Evolutionary conservation across 2,329 filamentous ascomycete genomes (phyloP), one percentile per base, ranked within the genome.

Genomic region (Colletotrichum graminicola): DNA sequence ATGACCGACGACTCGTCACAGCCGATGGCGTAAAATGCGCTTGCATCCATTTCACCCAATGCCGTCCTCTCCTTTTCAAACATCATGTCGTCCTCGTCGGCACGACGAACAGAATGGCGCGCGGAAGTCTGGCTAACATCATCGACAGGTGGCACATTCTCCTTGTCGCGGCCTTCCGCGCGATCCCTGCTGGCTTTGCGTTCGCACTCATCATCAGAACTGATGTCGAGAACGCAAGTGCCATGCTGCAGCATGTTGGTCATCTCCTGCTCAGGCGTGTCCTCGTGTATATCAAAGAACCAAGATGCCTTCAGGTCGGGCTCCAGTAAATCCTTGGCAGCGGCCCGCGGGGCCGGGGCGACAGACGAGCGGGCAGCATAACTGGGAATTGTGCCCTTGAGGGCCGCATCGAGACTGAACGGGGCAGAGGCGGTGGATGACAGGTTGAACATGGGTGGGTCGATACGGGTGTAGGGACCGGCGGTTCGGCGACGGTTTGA

Each of bases 281-380:
- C 95, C 79, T 97, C 94, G 79, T 98, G 92, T 77, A 99, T 98
- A 71, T 95, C 93, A 79, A 99, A 98, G 84, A 92, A 92, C 95
- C 94, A 98, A 69, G 87, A 87, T 43, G 89, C 86, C 78, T 92
- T 89, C 76, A 87, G 80, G 64, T 87, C 84, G 29, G 84, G 78
- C 71, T 84, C 84, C 52, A 81, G 74, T 45, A 88, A 78, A 55
- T 77, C 76, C 65, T 70, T 73, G 60, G 57, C 43, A 8, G 56
- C 49, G 60, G 67, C 66, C 34, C 73, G 71, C 66, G 77, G 76
- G 74, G 77, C 77, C 64, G 79, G 73, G 32, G 78, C 75, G 68
- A 77, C 67, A 16, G 77, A 70, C 21, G 78, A 76, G 69, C 84
- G 87, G 56, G 85, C 82, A 4, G 83, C 82, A 79, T 91, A 92